A percentile compares a stretch with the other conserved stretches of the same genome.
phyloP scores from a whole-genome alignment of 2,329 filamentous ascomycete genomes.

The Nannizziopsis arthrosporioides region DNA sequence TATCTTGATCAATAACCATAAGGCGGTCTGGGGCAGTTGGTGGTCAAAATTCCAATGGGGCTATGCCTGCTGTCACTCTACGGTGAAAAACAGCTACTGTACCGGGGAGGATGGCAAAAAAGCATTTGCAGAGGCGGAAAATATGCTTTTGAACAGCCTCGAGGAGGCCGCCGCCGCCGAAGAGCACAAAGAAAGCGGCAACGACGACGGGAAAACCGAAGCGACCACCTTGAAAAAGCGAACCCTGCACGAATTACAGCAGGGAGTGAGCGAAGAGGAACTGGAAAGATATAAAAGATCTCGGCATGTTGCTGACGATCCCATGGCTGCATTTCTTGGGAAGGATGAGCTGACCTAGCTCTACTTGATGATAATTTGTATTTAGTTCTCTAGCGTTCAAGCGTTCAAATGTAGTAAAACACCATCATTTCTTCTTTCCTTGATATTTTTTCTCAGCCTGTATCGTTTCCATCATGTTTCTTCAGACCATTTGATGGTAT shows the following conservation, averaged over 20 bases:
- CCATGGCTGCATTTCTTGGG: slow-evolving; percentile 72
- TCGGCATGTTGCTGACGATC: slow-evolving; percentile 61
- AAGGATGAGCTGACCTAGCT: slow-evolving; percentile 49
- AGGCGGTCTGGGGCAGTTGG: slow-evolving; percentile 90
- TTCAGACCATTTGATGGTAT: background rate
- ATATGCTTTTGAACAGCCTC: slow-evolving; percentile 39
- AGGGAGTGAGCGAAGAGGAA: slow-evolving; percentile 67
- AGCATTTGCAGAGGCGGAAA: slow-evolving; percentile 67
- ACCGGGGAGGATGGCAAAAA: slow-evolving; percentile 78
- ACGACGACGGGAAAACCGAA: slow-evolving; percentile 22
- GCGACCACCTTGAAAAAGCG: slow-evolving; percentile 49
- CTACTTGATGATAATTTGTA: background rate
- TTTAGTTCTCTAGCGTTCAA: slow-evolving; percentile 10
- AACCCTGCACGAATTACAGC: slow-evolving; percentile 65
- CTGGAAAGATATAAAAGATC: slow-evolving; percentile 76
- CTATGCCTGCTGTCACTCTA: slow-evolving; percentile 87
- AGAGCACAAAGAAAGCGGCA: slow-evolving; percentile 14
- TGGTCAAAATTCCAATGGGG: slow-evolving; percentile 95
- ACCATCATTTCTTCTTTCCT: no score
- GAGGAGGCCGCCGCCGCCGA: slow-evolving; percentile 14
- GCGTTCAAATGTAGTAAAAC: slow-evolving; percentile 3
- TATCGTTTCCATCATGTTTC: background rate
- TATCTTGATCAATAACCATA: slow-evolving; percentile 80
- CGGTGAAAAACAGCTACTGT: slow-evolving; percentile 93
- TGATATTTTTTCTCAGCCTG: no score